phyloP scores from a whole-genome alignment of 192 early-diverging fungal species.

The Phycomyces nitens region DNA sequence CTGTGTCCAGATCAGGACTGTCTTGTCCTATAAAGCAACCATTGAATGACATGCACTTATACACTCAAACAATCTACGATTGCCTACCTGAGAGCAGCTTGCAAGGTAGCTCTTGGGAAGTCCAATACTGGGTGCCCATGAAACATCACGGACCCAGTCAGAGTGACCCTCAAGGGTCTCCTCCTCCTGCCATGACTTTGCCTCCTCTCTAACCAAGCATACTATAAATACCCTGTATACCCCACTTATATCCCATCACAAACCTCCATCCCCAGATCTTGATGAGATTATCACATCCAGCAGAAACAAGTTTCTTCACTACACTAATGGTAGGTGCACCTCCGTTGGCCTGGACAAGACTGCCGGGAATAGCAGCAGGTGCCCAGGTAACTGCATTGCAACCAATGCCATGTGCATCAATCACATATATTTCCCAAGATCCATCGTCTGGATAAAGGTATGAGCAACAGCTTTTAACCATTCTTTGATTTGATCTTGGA shows the following conservation, averaged over 20 bases:
- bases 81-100: constrained; percentile 79
- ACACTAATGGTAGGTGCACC: constrained; percentile 50
- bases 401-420: constrained; percentile 89
- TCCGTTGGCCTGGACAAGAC: constrained; percentile 60
- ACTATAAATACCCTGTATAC: not conserved
- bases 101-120: constrained; percentile 87
- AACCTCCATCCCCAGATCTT: constrained; percentile 86
- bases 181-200: constrained; percentile 77
- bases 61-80: not conserved
- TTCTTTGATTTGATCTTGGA: not conserved
- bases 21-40: constrained; percentile 67
- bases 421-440: constrained; percentile 72
- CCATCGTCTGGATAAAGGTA: constrained; percentile 64
- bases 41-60: not conserved
- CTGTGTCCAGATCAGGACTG: constrained; percentile 94
- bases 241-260: not conserved
- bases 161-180: constrained; percentile 82
- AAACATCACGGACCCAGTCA: constrained; percentile 98
- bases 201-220: constrained; percentile 58
- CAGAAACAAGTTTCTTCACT: constrained; percentile 82
- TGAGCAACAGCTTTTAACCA: not conserved
- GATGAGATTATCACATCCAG: constrained; percentile 93
- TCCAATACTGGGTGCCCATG: constrained; percentile 95
- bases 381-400: constrained; percentile 95
- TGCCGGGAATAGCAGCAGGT: constrained; percentile 77